Percentiles rank a stretch among this genome's conserved stretches.
These are phyloP conservation scores for Arabidopsis suecica DNA, from an alignment of 345 rosid species.

Conservation along the genomic window DNA sequence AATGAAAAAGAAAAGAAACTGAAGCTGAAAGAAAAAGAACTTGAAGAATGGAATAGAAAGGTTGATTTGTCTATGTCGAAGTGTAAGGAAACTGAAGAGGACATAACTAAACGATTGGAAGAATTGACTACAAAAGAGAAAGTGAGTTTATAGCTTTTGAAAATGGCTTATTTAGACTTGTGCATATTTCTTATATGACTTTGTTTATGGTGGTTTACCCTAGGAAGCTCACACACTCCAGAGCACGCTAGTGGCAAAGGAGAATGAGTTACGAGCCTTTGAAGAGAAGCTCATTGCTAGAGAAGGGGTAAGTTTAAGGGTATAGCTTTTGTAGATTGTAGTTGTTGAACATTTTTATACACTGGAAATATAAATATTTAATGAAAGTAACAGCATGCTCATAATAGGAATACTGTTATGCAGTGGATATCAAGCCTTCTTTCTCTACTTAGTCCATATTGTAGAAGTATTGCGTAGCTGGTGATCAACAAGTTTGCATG, in stretches of 20 bases:
- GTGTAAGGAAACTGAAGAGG: constrained; percentile 66
- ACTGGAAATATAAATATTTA: background rate
- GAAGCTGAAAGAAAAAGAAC: constrained; percentile 58
- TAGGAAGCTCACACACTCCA: constrained; percentile 62
- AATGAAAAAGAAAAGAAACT: constrained; percentile 57
- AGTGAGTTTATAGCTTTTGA: constrained; percentile 47
- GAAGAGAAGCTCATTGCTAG: constrained; percentile 76
- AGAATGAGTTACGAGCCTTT: constrained; percentile 56
- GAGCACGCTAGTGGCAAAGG: constrained; percentile 55
- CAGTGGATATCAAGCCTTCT: background rate
- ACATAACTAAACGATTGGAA: constrained; percentile 54
- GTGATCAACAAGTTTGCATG: background rate
- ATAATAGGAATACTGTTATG: background rate
- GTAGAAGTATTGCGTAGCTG: constrained; percentile 3
- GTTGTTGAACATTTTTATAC: background rate
- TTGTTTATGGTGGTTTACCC: constrained; percentile 33
- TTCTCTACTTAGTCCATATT: constrained; percentile 21
- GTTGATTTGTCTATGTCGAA: constrained; percentile 53
- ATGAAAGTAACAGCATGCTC: background rate
- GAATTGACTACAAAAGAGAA: constrained; percentile 72
- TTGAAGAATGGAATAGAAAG: constrained; percentile 61
- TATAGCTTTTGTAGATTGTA: background rate
- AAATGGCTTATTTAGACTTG: constrained; percentile 17
- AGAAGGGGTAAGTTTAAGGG: constrained; percentile 68
- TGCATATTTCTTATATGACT: constrained; percentile 29